phyloP scores from a whole-genome alignment of 805 yeast species.

The Nakazawaea holstii region DNA sequence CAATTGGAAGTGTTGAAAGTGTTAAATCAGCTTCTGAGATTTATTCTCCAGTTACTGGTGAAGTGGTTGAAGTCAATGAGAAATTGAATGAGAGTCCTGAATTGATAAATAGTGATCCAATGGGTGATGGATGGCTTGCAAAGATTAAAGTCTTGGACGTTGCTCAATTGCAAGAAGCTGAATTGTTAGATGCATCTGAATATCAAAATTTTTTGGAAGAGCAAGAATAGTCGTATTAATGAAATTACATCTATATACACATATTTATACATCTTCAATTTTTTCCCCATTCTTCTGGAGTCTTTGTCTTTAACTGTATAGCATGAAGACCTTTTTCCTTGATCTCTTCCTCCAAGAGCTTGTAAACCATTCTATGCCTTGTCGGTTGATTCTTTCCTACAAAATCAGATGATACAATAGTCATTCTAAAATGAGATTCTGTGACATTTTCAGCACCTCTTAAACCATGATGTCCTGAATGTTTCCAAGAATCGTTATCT shows the following conservation, averaged over 20 bases:
- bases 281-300: slow-evolving; percentile 48
- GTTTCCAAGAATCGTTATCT: slow-evolving; percentile 80
- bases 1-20: slow-evolving; percentile 89
- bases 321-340: slow-evolving; percentile 77
- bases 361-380: slow-evolving; percentile 75
- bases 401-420: slow-evolving; percentile 66
- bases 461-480: slow-evolving; percentile 81
- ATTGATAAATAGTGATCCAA: slow-evolving; percentile 79
- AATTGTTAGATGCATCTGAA: slow-evolving; percentile 47
- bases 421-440: slow-evolving; percentile 81
- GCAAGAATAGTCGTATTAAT: slow-evolving; percentile 34
- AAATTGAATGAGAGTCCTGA: slow-evolving; percentile 65
- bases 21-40: slow-evolving; percentile 94
- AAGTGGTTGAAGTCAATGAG: slow-evolving; percentile 65
- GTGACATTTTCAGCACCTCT: slow-evolving; percentile 62
- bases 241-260: no score
- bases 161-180: slow-evolving; percentile 30
- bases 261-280: slow-evolving; percentile 1
- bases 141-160: slow-evolving; percentile 56
- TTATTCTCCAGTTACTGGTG: slow-evolving; percentile 82
- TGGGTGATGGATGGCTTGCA: slow-evolving; percentile 93
- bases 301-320: slow-evolving; percentile 76
- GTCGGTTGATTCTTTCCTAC: slow-evolving; percentile 59
- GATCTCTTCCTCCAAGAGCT: slow-evolving; percentile 66
- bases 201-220: slow-evolving; percentile 57